phyloP scores from a whole-genome alignment of 306 rosid species.

The Quercus rubra region DNA sequence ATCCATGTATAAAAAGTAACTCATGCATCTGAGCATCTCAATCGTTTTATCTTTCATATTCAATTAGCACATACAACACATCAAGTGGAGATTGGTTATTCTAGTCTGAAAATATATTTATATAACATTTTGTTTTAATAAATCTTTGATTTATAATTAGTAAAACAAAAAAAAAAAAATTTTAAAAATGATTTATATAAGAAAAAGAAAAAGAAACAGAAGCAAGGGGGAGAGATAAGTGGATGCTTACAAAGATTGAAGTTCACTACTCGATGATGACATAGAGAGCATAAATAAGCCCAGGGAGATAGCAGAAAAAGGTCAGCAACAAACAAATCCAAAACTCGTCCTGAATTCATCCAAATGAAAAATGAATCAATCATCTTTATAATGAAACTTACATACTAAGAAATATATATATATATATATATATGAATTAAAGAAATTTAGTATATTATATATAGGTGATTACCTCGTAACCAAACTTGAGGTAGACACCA shows the following conservation, averaged over 20 bases:
- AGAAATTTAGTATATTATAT: not conserved
- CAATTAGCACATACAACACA: too few relatives aligned
- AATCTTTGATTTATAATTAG: too few relatives aligned
- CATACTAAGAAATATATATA: not conserved
- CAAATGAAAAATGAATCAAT: too few relatives aligned
- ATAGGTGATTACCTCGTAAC: too few relatives aligned
- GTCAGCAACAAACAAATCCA: constrained; percentile 86
- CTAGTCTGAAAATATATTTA: too few relatives aligned
- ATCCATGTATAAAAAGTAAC: too few relatives aligned
- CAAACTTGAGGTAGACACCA: too few relatives aligned
- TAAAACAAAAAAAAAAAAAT: too few relatives aligned
- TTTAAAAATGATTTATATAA: not conserved
- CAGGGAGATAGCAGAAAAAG: constrained; percentile 61
- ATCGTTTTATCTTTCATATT: too few relatives aligned
- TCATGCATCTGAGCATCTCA: too few relatives aligned
- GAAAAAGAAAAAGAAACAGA: not conserved
- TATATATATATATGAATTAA: not conserved
- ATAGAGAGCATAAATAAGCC: constrained; percentile 69
- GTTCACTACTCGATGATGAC: constrained; percentile 64
- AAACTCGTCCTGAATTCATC: constrained; percentile 53
- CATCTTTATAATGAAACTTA: not conserved
- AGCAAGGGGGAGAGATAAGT: not conserved
- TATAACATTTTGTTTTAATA: too few relatives aligned
- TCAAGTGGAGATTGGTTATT: too few relatives aligned
- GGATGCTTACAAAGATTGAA: constrained; percentile 28